Conservation (phyloP, 257 asterid species). For the Gynochthodes officinalis region DNA sequence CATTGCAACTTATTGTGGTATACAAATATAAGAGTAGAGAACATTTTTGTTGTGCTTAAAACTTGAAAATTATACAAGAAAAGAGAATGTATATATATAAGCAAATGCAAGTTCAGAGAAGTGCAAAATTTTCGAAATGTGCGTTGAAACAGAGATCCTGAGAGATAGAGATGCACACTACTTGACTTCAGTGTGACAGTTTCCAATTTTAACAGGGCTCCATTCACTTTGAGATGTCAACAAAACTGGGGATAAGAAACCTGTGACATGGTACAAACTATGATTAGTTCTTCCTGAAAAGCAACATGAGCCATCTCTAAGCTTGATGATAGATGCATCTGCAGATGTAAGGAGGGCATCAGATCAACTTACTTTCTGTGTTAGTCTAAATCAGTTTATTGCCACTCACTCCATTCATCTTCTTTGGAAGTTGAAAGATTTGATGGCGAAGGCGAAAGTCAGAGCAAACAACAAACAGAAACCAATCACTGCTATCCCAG, state of each 20-base stretch:
- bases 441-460: slow-evolving; percentile 70
- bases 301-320: neutral
- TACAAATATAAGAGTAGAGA: too few relatives aligned
- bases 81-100: too few relatives aligned
- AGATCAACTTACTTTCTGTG: neutral
- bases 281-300: neutral
- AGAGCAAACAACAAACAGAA: slow-evolving; percentile 63
- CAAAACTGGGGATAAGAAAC: slow-evolving; percentile 8
- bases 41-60: too few relatives aligned
- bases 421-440: slow-evolving; percentile 71
- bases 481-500: slow-evolving; percentile 53
- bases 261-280: neutral
- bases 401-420: slow-evolving; percentile 30
- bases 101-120: too few relatives aligned
- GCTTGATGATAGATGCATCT: neutral
- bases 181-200: neutral
- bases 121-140: too few relatives aligned
- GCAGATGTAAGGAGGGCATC: neutral
- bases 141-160: too few relatives aligned
- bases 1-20: neutral
- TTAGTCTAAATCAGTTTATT: neutral
- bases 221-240: slow-evolving; percentile 12
- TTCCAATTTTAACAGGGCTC: neutral
- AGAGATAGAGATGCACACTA: too few relatives aligned
- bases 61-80: too few relatives aligned